phyloP scores from a whole-genome alignment of 2,329 filamentous ascomycete species.

The Scedosporium dehoogii region DNA sequence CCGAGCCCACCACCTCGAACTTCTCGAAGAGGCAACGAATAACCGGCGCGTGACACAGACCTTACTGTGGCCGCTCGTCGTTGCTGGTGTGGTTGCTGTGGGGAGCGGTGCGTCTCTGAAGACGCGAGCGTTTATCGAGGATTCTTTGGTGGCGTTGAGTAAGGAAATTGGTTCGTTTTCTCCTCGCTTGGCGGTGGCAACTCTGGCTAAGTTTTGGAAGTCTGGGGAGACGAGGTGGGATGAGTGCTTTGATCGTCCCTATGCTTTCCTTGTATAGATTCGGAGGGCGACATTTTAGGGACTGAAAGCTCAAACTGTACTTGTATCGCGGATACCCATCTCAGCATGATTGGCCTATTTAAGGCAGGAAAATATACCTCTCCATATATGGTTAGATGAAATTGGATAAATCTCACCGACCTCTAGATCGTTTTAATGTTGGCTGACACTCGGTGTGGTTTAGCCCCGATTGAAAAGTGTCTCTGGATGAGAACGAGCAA shows the following conservation, averaged over 20 bases:
- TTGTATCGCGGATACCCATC: no score
- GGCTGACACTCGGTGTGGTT: no score
- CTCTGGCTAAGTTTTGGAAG: slow-evolving; percentile 6
- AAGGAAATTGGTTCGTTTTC: neutral
- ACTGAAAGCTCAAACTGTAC: no score
- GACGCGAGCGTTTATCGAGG: neutral
- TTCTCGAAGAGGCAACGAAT: slow-evolving; percentile 12
- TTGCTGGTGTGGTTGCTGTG: neutral
- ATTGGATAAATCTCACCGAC: no score
- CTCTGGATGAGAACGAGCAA: no score
- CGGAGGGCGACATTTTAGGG: no score
- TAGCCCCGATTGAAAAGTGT: no score
- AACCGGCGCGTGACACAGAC: neutral
- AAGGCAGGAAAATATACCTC: no score
- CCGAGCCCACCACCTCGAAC: slow-evolving; percentile 10
- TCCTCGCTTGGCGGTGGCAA: slow-evolving; percentile 1
- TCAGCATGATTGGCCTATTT: no score
- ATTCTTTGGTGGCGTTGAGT: neutral
- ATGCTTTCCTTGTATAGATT: neutral
- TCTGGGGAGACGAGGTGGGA: slow-evolving; percentile 8
- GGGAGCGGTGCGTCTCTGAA: neutral
- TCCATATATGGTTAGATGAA: no score
- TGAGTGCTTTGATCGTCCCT: slow-evolving; percentile 8
- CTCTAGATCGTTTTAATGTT: no score
- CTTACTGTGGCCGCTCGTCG: neutral